Evolutionary conservation across 768 basidiomycete species (phyloP).

Genomic region (Auriscalpium vulgare): DNA sequence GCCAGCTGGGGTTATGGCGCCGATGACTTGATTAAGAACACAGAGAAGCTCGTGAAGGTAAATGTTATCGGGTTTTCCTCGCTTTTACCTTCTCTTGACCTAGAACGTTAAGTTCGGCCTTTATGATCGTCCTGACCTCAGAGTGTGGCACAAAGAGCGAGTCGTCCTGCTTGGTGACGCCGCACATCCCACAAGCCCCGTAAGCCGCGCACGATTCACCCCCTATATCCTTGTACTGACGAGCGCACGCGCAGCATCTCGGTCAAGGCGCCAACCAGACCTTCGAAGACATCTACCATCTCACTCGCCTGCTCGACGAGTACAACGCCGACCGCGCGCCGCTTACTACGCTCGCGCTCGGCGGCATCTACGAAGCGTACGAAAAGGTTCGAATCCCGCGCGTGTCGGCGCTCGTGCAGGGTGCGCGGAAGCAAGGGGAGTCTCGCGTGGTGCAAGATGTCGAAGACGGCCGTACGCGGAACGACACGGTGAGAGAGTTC

Average conservation of each 20-base stretch:
- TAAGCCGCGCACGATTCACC: constrained; percentile 15
- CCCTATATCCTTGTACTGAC: not conserved
- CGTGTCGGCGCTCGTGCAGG: constrained; percentile 27
- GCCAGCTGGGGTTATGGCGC: constrained; percentile 21
- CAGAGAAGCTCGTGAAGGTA: constrained; percentile 24
- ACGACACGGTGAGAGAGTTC: constrained; percentile 19
- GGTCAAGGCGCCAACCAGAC: constrained; percentile 41
- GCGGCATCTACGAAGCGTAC: constrained; percentile 25
- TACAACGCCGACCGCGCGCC: constrained; percentile 22
- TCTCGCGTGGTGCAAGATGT: constrained; percentile 25
- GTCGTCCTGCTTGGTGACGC: constrained; percentile 38
- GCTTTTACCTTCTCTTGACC: not conserved
- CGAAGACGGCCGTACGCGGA: constrained; percentile 24
- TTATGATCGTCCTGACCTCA: constrained; percentile 35
- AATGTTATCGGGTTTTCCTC: not conserved
- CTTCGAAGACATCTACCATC: constrained; percentile 33
- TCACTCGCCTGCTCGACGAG: constrained; percentile 26
- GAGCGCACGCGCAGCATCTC: constrained; percentile 26
- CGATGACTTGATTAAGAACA: constrained; percentile 19
- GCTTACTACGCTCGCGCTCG: constrained; percentile 23
- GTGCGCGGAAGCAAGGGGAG: constrained; percentile 29
- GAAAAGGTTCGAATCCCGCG: constrained; percentile 29
- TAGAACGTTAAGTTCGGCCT: constrained; percentile 27
- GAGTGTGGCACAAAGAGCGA: constrained; percentile 33
- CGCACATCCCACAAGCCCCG: constrained; percentile 39